phyloP scores from a whole-genome alignment of 148 eudicot genomes.

The Nyssa sinensis region DNA sequence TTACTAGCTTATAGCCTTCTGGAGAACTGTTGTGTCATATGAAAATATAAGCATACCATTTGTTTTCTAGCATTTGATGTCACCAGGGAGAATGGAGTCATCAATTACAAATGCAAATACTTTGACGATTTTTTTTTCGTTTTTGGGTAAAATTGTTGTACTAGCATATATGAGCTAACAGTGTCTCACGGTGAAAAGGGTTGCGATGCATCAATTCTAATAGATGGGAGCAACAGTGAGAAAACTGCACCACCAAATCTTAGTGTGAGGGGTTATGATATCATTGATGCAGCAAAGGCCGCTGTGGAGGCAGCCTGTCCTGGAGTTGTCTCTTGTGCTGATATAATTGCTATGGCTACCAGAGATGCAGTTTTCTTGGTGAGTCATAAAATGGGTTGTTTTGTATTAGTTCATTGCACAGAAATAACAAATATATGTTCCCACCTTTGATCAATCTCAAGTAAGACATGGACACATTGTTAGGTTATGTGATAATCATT shows the following conservation, averaged over 20 bases:
- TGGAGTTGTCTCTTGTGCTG: conserved; percentile 63
- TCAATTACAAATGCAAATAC: no score
- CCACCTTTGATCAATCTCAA: no score
- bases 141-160: no score
- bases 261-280: conserved; percentile 39
- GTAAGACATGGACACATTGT: no score
- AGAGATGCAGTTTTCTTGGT: conserved; percentile 45
- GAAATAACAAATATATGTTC: background rate
- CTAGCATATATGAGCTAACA: no score
- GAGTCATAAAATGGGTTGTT: background rate
- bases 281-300: conserved; percentile 39
- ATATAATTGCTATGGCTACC: conserved; percentile 40
- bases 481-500: no score
- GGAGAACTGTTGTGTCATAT: no score
- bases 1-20: no score
- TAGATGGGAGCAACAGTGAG: conserved; percentile 40
- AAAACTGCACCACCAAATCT: conserved; percentile 36
- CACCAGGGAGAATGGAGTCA: no score
- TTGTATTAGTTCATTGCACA: background rate
- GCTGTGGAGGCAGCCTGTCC: conserved; percentile 38
- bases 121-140: background rate
- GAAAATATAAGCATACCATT: no score
- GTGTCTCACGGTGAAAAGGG: conserved; percentile 31
- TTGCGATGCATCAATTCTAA: conserved; percentile 52
- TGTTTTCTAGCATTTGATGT: no score